Conservation (phyloP, 352 stramenopile genomes). For the Phytophthora citrophthora region DNA sequence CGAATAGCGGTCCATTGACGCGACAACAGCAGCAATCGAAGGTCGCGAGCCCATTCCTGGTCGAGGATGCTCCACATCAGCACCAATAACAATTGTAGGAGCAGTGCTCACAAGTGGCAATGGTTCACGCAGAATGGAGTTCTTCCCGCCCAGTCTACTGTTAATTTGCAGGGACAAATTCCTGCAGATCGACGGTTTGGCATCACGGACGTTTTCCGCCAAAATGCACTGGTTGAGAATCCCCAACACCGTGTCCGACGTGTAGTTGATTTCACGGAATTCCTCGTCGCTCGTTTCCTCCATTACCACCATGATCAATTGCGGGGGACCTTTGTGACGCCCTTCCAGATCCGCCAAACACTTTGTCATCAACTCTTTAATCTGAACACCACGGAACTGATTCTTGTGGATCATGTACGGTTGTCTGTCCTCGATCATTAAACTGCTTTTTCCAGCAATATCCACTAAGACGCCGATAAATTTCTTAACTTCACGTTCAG, state of each 20-base stretch:
- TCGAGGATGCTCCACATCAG: conserved; percentile 74
- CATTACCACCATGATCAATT: conserved; percentile 63
- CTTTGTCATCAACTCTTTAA: conserved; percentile 66
- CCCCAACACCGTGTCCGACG: conserved; percentile 67
- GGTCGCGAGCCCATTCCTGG: conserved; percentile 52
- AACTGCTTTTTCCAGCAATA: conserved; percentile 33
- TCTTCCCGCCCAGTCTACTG: conserved; percentile 73
- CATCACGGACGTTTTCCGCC: conserved; percentile 39
- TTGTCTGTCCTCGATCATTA: conserved; percentile 42
- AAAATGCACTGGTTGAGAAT: conserved; percentile 75
- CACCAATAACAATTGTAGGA: conserved; percentile 82
- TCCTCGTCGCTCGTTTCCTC: conserved; percentile 33
- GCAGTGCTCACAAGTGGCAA: conserved; percentile 48
- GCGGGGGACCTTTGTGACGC: conserved; percentile 23
- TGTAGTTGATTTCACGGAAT: conserved; percentile 63
- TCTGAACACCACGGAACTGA: conserved; percentile 33
- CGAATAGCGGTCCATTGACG: conserved; percentile 69
- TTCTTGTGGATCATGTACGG: conserved; percentile 46
- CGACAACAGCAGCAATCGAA: conserved; percentile 78
- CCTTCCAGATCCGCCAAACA: conserved; percentile 41
- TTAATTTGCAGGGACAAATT: conserved; percentile 82
- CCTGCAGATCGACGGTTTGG: conserved; percentile 54
- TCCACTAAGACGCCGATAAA: conserved; percentile 46
- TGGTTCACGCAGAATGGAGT: conserved; percentile 55
- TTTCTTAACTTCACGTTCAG: conserved; percentile 31